phyloP scores from a whole-genome alignment of 352 stramenopile species.

The Halophytophthora batemanensis region DNA sequence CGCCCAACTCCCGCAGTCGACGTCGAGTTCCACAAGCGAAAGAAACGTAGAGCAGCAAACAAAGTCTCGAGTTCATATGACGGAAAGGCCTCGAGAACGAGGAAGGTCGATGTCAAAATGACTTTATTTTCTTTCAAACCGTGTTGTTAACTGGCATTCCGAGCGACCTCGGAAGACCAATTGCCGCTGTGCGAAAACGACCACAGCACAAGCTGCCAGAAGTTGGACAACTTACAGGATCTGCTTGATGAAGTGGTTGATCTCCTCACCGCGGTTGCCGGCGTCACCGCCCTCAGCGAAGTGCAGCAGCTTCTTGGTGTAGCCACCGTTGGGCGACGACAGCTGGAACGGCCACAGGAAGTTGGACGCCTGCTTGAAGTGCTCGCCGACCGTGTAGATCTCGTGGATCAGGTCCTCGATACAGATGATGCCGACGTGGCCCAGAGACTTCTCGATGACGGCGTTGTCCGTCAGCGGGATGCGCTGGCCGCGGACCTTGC shows the following conservation, averaged over 20 bases:
- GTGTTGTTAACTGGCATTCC: constrained; percentile 37
- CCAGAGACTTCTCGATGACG: constrained; percentile 95
- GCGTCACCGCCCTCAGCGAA: constrained; percentile 92
- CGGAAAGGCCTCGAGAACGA: constrained; percentile 1
- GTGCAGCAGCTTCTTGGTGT: constrained; percentile 94
- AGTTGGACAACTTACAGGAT: constrained; percentile 78
- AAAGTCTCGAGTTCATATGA: constrained; percentile 3
- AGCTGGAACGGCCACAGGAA: constrained; percentile 99
- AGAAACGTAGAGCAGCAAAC: constrained; percentile 9
- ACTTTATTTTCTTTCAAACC: constrained; percentile 57
- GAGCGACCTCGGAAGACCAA: neutral
- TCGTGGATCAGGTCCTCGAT: constrained; percentile 99
- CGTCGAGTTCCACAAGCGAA: constrained; percentile 35
- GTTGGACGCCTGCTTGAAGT: constrained; percentile 99
- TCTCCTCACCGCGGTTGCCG: constrained; percentile 90
- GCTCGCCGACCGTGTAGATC: constrained; percentile 97
- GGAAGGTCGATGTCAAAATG: constrained; percentile 14
- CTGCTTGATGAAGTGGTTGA: constrained; percentile 95
- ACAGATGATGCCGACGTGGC: constrained; percentile 96
- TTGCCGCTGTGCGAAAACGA: constrained; percentile 8
- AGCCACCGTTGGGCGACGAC: constrained; percentile 94
- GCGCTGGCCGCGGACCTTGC: constrained; percentile 97
- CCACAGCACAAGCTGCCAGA: constrained; percentile 8
- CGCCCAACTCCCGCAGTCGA: constrained; percentile 35
- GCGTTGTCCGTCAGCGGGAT: constrained; percentile 97